Conservation (phyloP, 768 basidiomycete species). For the Hypholoma sublateritium region DNA sequence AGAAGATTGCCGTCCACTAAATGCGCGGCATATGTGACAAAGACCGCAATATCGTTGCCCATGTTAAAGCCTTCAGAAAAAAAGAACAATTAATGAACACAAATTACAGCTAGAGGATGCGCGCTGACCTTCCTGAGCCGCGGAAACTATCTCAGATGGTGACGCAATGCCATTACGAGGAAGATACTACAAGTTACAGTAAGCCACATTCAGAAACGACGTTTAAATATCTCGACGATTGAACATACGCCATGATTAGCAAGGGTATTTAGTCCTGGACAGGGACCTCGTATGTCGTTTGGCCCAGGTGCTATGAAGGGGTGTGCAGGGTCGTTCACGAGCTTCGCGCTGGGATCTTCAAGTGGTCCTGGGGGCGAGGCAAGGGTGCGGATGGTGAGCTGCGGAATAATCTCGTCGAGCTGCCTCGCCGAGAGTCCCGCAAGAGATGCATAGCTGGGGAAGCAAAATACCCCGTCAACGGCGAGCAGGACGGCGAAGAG, state of each 20-base stretch:
- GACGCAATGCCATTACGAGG: slow-evolving; percentile 14
- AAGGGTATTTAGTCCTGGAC: slow-evolving; percentile 4
- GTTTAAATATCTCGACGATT: background rate
- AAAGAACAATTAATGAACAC: too few relatives aligned
- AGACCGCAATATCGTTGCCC: slow-evolving; percentile 17
- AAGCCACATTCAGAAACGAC: background rate
- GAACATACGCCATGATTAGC: slow-evolving; percentile 2
- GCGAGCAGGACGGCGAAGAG: background rate
- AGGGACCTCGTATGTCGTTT: slow-evolving; percentile 2
- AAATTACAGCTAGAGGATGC: too few relatives aligned
- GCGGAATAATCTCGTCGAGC: slow-evolving; percentile 3
- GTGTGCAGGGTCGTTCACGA: slow-evolving; percentile 3
- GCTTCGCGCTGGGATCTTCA: background rate
- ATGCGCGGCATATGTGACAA: slow-evolving; percentile 12
- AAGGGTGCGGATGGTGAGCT: slow-evolving; percentile 1
- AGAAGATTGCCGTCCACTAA: slow-evolving; percentile 23
- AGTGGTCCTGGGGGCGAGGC: background rate
- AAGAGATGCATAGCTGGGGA: slow-evolving; percentile 2
- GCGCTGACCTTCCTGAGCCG: slow-evolving; percentile 16
- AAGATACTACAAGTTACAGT: slow-evolving; percentile 8
- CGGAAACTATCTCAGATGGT: slow-evolving; percentile 13
- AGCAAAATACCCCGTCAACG: background rate
- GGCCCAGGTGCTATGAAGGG: background rate
- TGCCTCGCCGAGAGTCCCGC: slow-evolving; percentile 1
- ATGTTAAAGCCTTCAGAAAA: slow-evolving; percentile 16